These are phyloP conservation scores for Betula pendula DNA, from an alignment of 306 rosid genomes.

Conservation along the genomic window DNA sequence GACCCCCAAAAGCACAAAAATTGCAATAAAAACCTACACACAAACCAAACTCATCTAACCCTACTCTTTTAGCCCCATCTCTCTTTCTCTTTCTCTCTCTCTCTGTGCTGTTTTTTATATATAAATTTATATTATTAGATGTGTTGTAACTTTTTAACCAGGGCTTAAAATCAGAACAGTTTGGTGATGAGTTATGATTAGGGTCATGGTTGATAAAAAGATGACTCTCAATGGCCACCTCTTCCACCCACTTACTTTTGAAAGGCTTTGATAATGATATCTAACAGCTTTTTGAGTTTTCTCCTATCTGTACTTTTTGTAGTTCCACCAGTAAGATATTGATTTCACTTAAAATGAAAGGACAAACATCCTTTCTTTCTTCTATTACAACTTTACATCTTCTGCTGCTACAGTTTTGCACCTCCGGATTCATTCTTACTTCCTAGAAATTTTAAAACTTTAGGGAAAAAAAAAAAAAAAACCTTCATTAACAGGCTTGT, in stretches of 20 bases:
- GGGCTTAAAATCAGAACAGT: slow-evolving; percentile 15
- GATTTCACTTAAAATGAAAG: slow-evolving; percentile 37
- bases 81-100: background rate
- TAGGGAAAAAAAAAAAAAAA: too few relatives aligned
- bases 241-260: slow-evolving; percentile 53
- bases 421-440: background rate
- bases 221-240: slow-evolving; percentile 39
- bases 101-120: too few relatives aligned
- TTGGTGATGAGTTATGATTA: slow-evolving; percentile 48
- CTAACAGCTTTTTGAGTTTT: slow-evolving; percentile 51
- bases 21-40: too few relatives aligned
- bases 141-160: slow-evolving; percentile 3
- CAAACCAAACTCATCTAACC: slow-evolving; percentile 35
- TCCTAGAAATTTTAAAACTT: background rate
- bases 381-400: too few relatives aligned
- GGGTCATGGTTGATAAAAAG: slow-evolving; percentile 44
- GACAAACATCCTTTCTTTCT: slow-evolving; percentile 25
- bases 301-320: slow-evolving; percentile 20
- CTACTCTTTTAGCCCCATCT: slow-evolving; percentile 19
- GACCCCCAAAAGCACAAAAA: slow-evolving; percentile 40
- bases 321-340: slow-evolving; percentile 38
- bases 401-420: background rate
- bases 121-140: slow-evolving; percentile 8
- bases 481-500: too few relatives aligned
- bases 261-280: slow-evolving; percentile 65